Base-by-base conservation (phyloP, 176 grass and related monocot genomes). In the Juncus inflexus region DNA sequence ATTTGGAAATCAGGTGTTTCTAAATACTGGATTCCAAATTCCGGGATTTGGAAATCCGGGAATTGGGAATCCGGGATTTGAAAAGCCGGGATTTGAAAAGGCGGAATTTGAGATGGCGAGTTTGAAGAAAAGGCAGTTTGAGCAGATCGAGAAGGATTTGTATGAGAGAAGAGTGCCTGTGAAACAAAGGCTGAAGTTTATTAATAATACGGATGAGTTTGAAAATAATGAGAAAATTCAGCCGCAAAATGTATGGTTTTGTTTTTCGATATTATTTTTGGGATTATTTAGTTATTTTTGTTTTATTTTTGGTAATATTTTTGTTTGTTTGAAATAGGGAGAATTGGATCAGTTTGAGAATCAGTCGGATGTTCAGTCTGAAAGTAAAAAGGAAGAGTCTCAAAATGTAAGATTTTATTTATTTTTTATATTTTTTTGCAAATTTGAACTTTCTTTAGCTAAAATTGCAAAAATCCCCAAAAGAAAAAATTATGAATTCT, bases 121-220 rank as follows among this genome's bases (percentile, higher is more conserved):
- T 42, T 58, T 71, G 67, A 57, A 52, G 57, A 71, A 71, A 40
- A 59, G 67, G 67, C 67, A 71, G 67, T 71, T 71, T 71, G 67
- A 71, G 9, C 52, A 71, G 57, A 71, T 71, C 19, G 67, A 71
- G 42, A 71, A 12, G 14, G 37, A 58, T 39, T 43, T 71, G 57
- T 37, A 16, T 14, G 53, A 37, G 42, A 71, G 9, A 47, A 71
- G 67, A 52, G 40, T 71, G 6, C 67, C 67, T 3, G 67, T 55
- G 52, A 71, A 71, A 55, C 53, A 71, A 58, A 71, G 67, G 67
- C 52, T 71, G 38, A 55, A 55, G 8, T 28, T 58, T 59, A 42
- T 42, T 58, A 5, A 57, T 45, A 11, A 40, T 16, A 71, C 55
- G 40, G 37, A 14, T 3, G 67, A 59, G 67, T 47, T 52, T 58